Conservation (phyloP, 495 filamentous ascomycete genomes). For the Aspergillus taichungensis region DNA sequence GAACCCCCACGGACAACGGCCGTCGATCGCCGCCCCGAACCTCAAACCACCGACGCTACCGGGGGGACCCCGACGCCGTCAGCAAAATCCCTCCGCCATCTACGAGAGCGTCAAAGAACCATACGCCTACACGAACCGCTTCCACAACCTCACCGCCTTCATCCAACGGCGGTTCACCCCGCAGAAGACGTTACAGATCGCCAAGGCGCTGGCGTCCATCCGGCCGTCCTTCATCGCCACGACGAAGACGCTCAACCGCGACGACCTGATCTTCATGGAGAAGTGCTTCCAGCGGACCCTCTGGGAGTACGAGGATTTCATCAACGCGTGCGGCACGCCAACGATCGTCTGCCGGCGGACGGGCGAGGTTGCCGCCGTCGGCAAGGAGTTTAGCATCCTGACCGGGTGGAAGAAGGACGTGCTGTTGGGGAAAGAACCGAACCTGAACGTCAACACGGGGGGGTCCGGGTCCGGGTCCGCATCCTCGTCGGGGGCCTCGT, state of each 20-base stretch:
- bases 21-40: slow-evolving; percentile 34
- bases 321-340: slow-evolving; percentile 77
- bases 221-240: slow-evolving; percentile 88
- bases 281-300: slow-evolving; percentile 90
- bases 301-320: slow-evolving; percentile 85
- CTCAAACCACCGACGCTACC: slow-evolving; percentile 43
- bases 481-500: slow-evolving; percentile 23
- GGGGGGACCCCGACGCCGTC: slow-evolving; percentile 39
- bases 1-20: slow-evolving; percentile 24
- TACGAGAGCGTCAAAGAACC: slow-evolving; percentile 84
- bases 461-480: slow-evolving; percentile 18
- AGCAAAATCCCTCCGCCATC: slow-evolving; percentile 70
- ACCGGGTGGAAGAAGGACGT: slow-evolving; percentile 94
- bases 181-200: slow-evolving; percentile 65
- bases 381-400: slow-evolving; percentile 88
- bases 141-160: slow-evolving; percentile 79
- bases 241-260: slow-evolving; percentile 67
- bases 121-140: slow-evolving; percentile 81
- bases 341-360: slow-evolving; percentile 87
- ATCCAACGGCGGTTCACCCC: slow-evolving; percentile 66
- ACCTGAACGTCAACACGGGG: slow-evolving; percentile 79
- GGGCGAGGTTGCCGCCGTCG: slow-evolving; percentile 83
- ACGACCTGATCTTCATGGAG: slow-evolving; percentile 95
- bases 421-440: slow-evolving; percentile 76
- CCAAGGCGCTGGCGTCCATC: slow-evolving; percentile 77